These are phyloP conservation scores for Lactarius tabidus DNA, from an alignment of 768 basidiomycete genomes.

Conservation along the genomic window DNA sequence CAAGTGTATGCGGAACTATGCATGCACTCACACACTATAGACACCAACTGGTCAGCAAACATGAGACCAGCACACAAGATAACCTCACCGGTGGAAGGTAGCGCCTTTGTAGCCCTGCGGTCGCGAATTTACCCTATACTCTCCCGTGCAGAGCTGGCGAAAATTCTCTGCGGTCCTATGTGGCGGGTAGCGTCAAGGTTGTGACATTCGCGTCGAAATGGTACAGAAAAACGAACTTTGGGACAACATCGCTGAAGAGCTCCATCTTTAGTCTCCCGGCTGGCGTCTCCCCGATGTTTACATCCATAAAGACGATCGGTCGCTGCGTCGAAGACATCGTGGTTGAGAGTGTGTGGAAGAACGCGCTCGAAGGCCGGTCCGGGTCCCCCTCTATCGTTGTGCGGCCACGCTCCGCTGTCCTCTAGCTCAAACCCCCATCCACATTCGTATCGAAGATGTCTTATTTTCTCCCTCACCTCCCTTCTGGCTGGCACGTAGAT, in stretches of 20 bases:
- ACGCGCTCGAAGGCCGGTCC: not conserved
- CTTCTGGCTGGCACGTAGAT: conserved; percentile 97
- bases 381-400: not conserved
- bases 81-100: conserved; percentile 79
- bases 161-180: conserved; percentile 96
- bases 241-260: conserved; percentile 91
- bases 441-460: conserved; percentile 50
- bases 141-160: conserved; percentile 95
- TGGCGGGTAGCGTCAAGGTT: conserved; percentile 13
- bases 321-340: conserved; percentile 43
- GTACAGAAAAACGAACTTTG: conserved; percentile 58
- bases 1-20: conserved; percentile 5
- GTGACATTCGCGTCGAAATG: not conserved
- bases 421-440: not conserved
- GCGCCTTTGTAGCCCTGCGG: conserved; percentile 90
- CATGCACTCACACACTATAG: conserved; percentile 59
- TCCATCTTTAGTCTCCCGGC: conserved; percentile 97
- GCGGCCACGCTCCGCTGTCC: not conserved
- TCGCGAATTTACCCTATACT: conserved; percentile 78
- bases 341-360: not conserved
- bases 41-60: conserved; percentile 26
- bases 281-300: conserved; percentile 94
- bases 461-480: conserved; percentile 84
- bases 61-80: conserved; percentile 25
- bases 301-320: conserved; percentile 95